Conservation (phyloP, 805 yeast species). For the Nakazawaea pomicola region DNA sequence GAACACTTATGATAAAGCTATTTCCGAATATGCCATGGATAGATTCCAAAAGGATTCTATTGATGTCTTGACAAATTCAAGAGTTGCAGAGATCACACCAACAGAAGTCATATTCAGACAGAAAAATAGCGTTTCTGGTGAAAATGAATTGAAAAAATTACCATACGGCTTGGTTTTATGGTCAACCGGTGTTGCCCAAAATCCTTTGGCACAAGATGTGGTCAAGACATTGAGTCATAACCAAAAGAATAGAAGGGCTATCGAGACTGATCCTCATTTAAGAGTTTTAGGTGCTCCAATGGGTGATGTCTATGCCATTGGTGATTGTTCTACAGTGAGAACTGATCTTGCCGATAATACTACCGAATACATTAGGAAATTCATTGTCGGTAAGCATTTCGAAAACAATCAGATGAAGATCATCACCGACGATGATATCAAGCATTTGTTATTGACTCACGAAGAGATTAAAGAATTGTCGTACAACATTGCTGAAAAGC, state of each 20-base stretch:
- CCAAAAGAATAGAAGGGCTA: conserved; percentile 64
- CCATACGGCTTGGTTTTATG: conserved; percentile 69
- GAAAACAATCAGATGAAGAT: conserved; percentile 22
- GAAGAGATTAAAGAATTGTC: conserved; percentile 46
- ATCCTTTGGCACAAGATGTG: conserved; percentile 54
- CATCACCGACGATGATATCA: conserved; percentile 47
- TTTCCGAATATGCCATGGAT: conserved; percentile 59
- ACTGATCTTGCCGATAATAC: conserved; percentile 55
- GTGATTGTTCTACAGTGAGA: conserved; percentile 66
- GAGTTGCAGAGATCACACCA: conserved; percentile 53
- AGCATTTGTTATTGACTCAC: conserved; percentile 40
- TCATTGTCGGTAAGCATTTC: conserved; percentile 37
- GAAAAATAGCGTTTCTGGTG: conserved; percentile 36
- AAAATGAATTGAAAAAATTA: conserved; percentile 36
- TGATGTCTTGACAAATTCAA: conserved; percentile 58
- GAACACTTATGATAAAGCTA: conserved; percentile 63
- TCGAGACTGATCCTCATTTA: conserved; percentile 70
- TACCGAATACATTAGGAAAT: conserved; percentile 42
- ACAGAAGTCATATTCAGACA: conserved; percentile 57
- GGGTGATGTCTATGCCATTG: conserved; percentile 68
- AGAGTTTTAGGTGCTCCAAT: conserved; percentile 64
- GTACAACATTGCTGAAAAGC: conserved; percentile 40
- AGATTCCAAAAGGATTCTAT: conserved; percentile 59
- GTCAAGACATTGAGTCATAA: conserved; percentile 39
- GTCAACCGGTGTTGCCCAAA: conserved; percentile 73